phyloP scores from a whole-genome alignment of 2,329 filamentous ascomycete genomes.

The Fusarium sp. region DNA sequence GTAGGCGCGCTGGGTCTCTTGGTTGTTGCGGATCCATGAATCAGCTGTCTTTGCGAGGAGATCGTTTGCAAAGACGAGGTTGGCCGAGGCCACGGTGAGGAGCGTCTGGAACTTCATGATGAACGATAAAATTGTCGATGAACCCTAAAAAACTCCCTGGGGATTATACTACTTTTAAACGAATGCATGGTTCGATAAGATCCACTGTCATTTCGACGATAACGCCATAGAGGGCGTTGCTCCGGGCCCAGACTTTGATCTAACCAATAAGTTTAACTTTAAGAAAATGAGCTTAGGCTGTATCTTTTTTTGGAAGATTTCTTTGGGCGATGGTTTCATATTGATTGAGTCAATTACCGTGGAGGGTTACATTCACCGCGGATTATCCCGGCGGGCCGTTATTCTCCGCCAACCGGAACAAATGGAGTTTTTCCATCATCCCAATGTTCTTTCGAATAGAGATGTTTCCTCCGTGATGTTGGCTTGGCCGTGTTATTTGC shows the following conservation, averaged over 20 bases:
- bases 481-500: neutral
- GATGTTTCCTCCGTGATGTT: neutral
- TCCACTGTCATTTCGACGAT: slow-evolving; percentile 10
- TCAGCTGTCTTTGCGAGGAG: slow-evolving; percentile 34
- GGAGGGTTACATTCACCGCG: slow-evolving; percentile 8
- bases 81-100: slow-evolving; percentile 32
- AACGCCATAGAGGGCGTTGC: neutral
- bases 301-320: neutral
- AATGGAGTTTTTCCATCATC: neutral
- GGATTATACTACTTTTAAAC: neutral
- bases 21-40: slow-evolving; percentile 41
- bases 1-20: slow-evolving; percentile 38
- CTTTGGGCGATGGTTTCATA: slow-evolving; percentile 2
- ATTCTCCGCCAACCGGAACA: slow-evolving; percentile 25
- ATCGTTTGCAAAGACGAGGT: slow-evolving; percentile 27
- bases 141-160: neutral
- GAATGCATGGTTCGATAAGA: neutral
- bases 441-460: neutral
- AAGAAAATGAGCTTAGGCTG: neutral
- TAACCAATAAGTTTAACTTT: slow-evolving; percentile 9
- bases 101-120: slow-evolving; percentile 40
- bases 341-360: slow-evolving; percentile 19
- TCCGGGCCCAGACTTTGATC: neutral
- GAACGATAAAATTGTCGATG: slow-evolving; percentile 22
- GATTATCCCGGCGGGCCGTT: neutral